Percentiles rank a stretch among this genome's conserved stretches.
phyloP scores from a whole-genome alignment of 78 protist genomes.

The Dictyostelium purpureum region DNA sequence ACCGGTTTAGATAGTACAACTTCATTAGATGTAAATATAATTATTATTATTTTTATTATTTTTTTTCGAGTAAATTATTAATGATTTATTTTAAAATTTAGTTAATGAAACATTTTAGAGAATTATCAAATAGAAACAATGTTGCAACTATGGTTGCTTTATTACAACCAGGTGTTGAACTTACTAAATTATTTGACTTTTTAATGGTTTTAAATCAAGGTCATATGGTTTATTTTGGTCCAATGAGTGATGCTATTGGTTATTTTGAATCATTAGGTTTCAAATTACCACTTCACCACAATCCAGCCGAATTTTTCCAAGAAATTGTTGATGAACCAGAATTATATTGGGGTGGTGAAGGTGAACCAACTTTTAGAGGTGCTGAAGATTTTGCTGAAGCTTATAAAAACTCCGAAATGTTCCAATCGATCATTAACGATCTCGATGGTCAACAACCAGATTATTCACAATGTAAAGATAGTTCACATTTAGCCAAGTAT shows the following conservation, averaged over 20 bases:
- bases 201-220: slow-evolving; percentile 57
- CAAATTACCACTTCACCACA: slow-evolving; percentile 61
- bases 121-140: not conserved
- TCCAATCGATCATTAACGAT: not conserved
- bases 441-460: slow-evolving; percentile 21
- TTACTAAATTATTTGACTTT: slow-evolving; percentile 66
- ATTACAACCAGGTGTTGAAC: slow-evolving; percentile 74
- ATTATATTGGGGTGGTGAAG: slow-evolving; percentile 33
- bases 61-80: not conserved
- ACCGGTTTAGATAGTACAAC: slow-evolving; percentile 78
- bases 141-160: slow-evolving; percentile 57
- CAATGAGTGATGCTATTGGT: slow-evolving; percentile 33
- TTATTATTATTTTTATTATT: not conserved
- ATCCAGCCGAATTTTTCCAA: slow-evolving; percentile 80
- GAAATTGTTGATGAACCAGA: slow-evolving; percentile 76
- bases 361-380: slow-evolving; percentile 59
- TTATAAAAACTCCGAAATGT: slow-evolving; percentile 34
- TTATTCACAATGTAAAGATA: not conserved
- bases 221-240: slow-evolving; percentile 72
- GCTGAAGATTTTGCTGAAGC: slow-evolving; percentile 33
- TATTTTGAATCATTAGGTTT: slow-evolving; percentile 70
- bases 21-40: slow-evolving; percentile 30
- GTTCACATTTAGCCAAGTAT: slow-evolving; percentile 11
- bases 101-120: slow-evolving; percentile 31
- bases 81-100: not conserved